Base-by-base conservation (phyloP, 306 rosid genomes). In the Corylus heterophylla region DNA sequence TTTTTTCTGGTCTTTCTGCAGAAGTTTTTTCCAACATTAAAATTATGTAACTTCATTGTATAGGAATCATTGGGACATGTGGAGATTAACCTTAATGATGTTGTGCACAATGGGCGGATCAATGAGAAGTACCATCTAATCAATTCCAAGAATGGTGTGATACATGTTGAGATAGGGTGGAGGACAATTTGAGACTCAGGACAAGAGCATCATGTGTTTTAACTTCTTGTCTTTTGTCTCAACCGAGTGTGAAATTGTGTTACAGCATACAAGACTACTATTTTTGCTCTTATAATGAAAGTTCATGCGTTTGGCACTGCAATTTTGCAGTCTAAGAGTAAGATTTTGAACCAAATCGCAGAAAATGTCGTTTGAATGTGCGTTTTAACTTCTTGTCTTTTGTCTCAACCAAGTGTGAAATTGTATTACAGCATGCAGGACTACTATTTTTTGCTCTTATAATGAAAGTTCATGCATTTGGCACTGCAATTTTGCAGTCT, bases 61-160 rank as follows among this genome's bases (percentile, higher is more conserved):
- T 73, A 92, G 97, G 96, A 93, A 79, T 89, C 90, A 5, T 74
- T 95, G 82, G 99, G 99, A 50, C 83, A 90, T 35, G 92, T 93
- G 77, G 96, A 89, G 79, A 93, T 95, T 61, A 89, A 91, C 81
- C 93, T 95, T 0, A 62, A 44, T 16, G 99, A 95, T 78, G 98
- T 90, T 8, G 92, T 95, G 75, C 61, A 73, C 75, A 95, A 95
- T 61, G 96, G 97, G 61, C 88, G 98, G 18, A 89, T 91, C 59
- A 95, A 95, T 78, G 86, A 95, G 69, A 87, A 89, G 74, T 93
- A 83, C 80, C 82, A 91, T 80, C 86, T 95, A 29, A 95, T 89
- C 44, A 86, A 92, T 69, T 95, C 98, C 12, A 89, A 58, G 83
- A 89, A 95, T 66, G 97, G 97, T 50, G 88, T 56, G 78, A 83